phyloP scores from a whole-genome alignment of 352 stramenopile species.

The Pythium phragmitis region DNA sequence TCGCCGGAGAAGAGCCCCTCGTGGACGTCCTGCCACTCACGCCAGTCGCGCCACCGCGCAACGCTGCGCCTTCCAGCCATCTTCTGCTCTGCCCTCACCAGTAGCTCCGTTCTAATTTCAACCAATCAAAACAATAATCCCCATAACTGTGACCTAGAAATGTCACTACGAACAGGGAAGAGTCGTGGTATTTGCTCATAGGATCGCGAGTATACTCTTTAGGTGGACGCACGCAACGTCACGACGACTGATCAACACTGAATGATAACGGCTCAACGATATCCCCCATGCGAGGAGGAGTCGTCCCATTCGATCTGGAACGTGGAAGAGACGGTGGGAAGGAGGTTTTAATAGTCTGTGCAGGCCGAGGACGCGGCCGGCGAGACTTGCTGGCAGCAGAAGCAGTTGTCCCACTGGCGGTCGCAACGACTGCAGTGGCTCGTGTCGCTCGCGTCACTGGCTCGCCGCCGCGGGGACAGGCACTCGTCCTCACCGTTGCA shows the following conservation, averaged over 20 bases:
- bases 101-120: slow-evolving; percentile 3
- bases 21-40: slow-evolving; percentile 73
- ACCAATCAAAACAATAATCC: slow-evolving; percentile 14
- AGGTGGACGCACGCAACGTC: neutral
- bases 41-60: slow-evolving; percentile 67
- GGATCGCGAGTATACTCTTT: neutral
- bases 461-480: slow-evolving; percentile 40
- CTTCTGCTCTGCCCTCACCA: neutral
- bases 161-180: slow-evolving; percentile 3
- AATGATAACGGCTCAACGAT: neutral
- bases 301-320: slow-evolving; percentile 22
- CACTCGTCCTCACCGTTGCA: slow-evolving; percentile 82
- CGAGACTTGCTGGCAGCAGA: slow-evolving; percentile 73
- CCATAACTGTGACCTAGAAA: neutral
- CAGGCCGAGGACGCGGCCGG: slow-evolving; percentile 62
- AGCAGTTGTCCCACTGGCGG: slow-evolving; percentile 70
- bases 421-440: slow-evolving; percentile 73
- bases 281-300: too few relatives aligned
- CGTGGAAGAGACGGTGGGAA: neutral
- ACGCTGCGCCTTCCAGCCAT: slow-evolving; percentile 55
- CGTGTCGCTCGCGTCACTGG: slow-evolving; percentile 55
- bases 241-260: neutral
- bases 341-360: slow-evolving; percentile 42
- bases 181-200: neutral
- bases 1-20: slow-evolving; percentile 56